Evolutionary conservation across 345 rosid species (phyloP).

Genomic region (Cardamine occulta): DNA sequence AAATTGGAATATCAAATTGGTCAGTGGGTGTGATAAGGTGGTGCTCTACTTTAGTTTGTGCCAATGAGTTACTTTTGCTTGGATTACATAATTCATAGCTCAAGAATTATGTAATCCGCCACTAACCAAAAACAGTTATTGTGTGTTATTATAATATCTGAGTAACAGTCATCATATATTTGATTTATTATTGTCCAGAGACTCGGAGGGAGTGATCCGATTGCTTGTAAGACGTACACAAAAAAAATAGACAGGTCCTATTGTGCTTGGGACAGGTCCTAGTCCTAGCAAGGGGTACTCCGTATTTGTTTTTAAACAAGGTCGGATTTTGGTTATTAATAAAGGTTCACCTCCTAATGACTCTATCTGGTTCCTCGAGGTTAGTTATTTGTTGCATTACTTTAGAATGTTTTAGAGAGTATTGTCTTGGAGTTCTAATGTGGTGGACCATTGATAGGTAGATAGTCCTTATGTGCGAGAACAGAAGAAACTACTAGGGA

Average conservation of each 20-base stretch:
- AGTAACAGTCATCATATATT: conserved; percentile 8
- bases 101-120: conserved; percentile 10
- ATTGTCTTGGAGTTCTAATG: neutral
- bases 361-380: conserved; percentile 94
- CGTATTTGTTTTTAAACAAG: conserved; percentile 55
- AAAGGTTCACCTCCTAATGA: conserved; percentile 61
- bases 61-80: conserved; percentile 22
- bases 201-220: neutral
- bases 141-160: neutral
- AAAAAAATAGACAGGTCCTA: conserved; percentile 45
- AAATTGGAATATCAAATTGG: neutral
- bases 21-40: conserved; percentile 16
- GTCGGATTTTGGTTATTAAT: conserved; percentile 68
- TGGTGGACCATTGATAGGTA: conserved; percentile 50
- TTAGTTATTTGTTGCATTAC: conserved; percentile 42
- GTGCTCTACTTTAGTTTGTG: conserved; percentile 9
- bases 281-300: conserved; percentile 55
- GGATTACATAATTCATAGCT: neutral
- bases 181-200: neutral
- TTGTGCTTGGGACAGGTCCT: conserved; percentile 67
- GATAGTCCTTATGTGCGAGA: conserved; percentile 69
- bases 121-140: conserved; percentile 1
- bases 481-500: conserved; percentile 50
- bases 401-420: neutral
- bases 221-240: conserved; percentile 13